Conservation (phyloP, 2,329 filamentous ascomycete genomes). For the Taxawa tesnikishii region DNA sequence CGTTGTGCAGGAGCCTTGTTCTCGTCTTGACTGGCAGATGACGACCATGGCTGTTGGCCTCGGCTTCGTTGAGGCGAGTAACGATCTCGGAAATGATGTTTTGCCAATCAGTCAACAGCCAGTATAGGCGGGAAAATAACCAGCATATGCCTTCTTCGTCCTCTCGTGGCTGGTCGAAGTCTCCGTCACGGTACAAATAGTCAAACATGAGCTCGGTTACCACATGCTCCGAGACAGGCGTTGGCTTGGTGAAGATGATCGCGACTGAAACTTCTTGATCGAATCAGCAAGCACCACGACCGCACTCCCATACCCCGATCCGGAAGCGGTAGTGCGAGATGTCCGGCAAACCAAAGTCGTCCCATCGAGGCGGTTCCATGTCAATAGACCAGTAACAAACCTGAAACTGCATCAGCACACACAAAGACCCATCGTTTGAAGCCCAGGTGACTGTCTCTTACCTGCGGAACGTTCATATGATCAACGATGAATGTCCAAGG, state of each 20-base stretch:
- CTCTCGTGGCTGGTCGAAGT: conserved; percentile 17
- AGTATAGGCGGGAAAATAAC: conserved; percentile 21
- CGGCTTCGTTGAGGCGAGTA: conserved; percentile 20
- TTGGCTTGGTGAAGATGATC: conserved; percentile 21
- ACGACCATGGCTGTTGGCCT: conserved; percentile 20
- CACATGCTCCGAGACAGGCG: conserved; percentile 18
- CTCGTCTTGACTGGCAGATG: conserved; percentile 20
- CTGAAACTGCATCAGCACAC: too few species aligned
- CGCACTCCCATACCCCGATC: conserved; percentile 22
- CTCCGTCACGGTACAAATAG: conserved; percentile 18
- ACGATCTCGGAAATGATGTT: conserved; percentile 23
- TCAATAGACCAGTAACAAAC: conserved; percentile 25
- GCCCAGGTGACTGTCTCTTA: too few species aligned
- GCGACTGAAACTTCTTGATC: conserved; percentile 18
- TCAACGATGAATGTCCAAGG: conserved; percentile 25
- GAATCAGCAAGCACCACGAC: conserved; percentile 18
- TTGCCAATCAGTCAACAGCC: conserved; percentile 23
- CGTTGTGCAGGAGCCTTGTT: conserved; percentile 18
- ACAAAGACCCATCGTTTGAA: too few species aligned
- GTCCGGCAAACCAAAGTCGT: conserved; percentile 3
- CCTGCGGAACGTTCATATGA: conserved; percentile 24
- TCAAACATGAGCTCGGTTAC: conserved; percentile 20
- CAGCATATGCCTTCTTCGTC: conserved; percentile 24
- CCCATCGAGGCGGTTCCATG: conserved; percentile 16
- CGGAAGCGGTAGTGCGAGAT: conserved; percentile 18